Base-by-base conservation (phyloP, 2,329 filamentous ascomycete species). In the Sporothrix mexicana region DNA sequence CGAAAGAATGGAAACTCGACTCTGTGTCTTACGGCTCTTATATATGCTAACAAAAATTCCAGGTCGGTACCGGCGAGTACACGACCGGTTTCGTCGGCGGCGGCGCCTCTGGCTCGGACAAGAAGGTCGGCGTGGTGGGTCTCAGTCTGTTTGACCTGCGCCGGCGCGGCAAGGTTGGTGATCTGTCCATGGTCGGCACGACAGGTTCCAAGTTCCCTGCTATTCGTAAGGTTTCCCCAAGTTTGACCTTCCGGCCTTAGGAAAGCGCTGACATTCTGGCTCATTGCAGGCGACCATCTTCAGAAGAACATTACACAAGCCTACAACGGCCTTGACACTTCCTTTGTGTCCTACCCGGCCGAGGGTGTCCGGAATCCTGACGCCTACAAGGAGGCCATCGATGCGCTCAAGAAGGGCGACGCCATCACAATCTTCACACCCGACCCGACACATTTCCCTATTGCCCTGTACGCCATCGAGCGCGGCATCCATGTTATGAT, bases 391-490 rank as follows among this genome's bases (percentile, higher is more conserved):
- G 81, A 87, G 13, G 95, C 95, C 77, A 97, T 98, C 79, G 93
- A 97, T 81, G 89, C 90, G 10, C 88, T 98, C 57, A 87, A 88
- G 59, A 88, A 91, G 7, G 94, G 95, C 77, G 93, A 94, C 77
- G 95, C 94, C 77, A 95, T 98, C 82, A 97, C 95, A 74, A 95
- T 98, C 83, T 98, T 98, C 87, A 97, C 95, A 0, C 94, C 95
- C 0, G 95, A 98, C 82, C 92, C 93, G 7, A 97, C 94, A 0
- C 95, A 98, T 82, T 97, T 91, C 82, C 92, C 93, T 66, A 97
- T 98, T 77, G 95, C 95, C 1, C 85, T 97, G 64, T 97, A 98
- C 80, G 95, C 95, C 76, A 95, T 98, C 13, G 90, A 96, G 82
- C 91, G 92, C 75, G 90, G 91, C 74, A 91, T 97, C 80, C 95